Base-by-base conservation (phyloP, 257 asterid genomes). In the Solanum ahanhuiri region DNA sequence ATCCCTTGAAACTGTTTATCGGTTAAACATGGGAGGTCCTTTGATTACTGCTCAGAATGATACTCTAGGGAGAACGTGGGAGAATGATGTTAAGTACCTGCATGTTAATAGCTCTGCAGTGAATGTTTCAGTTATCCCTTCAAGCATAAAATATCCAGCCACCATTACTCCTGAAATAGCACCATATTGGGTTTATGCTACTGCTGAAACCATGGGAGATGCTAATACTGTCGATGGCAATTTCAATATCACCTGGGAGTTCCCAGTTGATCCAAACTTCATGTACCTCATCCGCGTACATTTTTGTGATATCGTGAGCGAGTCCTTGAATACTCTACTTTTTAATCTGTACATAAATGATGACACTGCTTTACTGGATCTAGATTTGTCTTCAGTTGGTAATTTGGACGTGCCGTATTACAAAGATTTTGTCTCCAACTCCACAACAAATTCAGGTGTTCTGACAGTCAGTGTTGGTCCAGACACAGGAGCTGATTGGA, bases 201-300 rank as follows among this genome's bases (percentile, higher is more conserved):
- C 98, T n/a, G 98, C 98, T 60, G 93, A 93, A 81, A 89, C 90
- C 83, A 94, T 94, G 98, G 98, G 95, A 54, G 90, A 94, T 30
- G 94, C 98, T 2, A 91, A 90, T 28, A 94, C 93, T 73, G 91
- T 83, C 54, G 45, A 91, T 35, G 89, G 88, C 82, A 92, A 91
- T 92, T 94, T 94, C 93, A 94, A 94, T 89, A 89, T 94, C 86
- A 93, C 98, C 57, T 94, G 98, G 98, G 94, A 92, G 67, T 89
- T 94, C 84, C 89, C 83, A 23, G 95, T 92, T 25, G 98, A 94
- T 85, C 94, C 93, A 3, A 84, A 60, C 84, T 94, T 90, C 93
- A 87, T 90, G 22, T 93, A 94, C 64, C 87, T 94, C 43, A 0
- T 94, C 23, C 88, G 98, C 57, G 90, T 93, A 81, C 98, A 94